Base-by-base conservation (phyloP, 176 grass and related monocot species). In the Rhynchospora breviuscula region DNA sequence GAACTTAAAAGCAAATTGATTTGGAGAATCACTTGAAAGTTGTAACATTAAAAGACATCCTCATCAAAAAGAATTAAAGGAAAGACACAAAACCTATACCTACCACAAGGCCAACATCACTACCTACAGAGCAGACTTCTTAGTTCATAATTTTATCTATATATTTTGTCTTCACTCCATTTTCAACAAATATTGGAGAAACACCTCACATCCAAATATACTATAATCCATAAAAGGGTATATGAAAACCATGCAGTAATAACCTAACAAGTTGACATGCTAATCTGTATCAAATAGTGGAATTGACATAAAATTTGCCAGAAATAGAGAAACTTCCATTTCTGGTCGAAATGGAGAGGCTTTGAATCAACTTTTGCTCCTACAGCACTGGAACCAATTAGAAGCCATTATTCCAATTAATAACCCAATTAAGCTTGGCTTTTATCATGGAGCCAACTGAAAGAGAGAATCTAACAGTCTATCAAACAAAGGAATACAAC, bases 351-450 rank as follows among this genome's bases (percentile, higher is more conserved):
- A 31, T 57, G 73, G 73, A 78, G 51, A 78, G 23, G 21, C 18
- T 78, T 40, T 5, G 31, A 33, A 78, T 23, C 7, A 2, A 31
- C 22, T 33, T 56, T 15, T 56, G 21, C 18, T 78, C 51, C 73
- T 56, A 78, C 17, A 29, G 73, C 51, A 78, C 73, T 33, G 73
- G 73, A 78, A 78, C 73, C 73, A 78, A 78, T 78, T 57, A 57
- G 51, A 78, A 78, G 23, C 51, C 73, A 78, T 78, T 78, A 78
- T 25, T 51, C 51, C 2, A 56, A 57, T 56, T 78, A 51, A 18
- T 35, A 62, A 78, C 51, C 23, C 22, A 78, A 78, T 57, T 78
- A 78, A 57, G 49, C 29, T 18, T 78, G 23, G 49, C 12, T 18
- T 51, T 35, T 57, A 10, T 78, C 12, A 9, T 78, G 25, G 13